Evolutionary conservation across 495 filamentous ascomycete species (phyloP).

Genomic region (Penicillium flavigenum): DNA sequence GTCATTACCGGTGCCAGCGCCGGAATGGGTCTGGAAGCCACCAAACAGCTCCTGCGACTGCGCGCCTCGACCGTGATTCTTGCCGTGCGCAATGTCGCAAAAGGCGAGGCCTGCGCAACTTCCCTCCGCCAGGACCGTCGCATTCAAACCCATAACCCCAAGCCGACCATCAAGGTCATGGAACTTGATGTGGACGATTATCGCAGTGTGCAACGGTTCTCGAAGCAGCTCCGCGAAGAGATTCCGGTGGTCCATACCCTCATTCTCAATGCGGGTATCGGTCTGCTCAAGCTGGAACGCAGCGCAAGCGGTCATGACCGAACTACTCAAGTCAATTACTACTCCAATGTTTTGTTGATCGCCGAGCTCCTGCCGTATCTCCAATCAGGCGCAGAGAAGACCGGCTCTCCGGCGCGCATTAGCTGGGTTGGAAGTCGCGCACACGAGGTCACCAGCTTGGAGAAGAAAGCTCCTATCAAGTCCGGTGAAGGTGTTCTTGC

Average conservation of each 20-base stretch:
- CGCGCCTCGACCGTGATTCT: slow-evolving; percentile 21
- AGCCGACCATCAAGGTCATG: slow-evolving; percentile 22
- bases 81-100: slow-evolving; percentile 25
- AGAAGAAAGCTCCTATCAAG: slow-evolving; percentile 13
- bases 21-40: background rate
- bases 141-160: slow-evolving; percentile 15
- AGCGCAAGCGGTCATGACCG: slow-evolving; percentile 33
- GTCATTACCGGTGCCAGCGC: background rate
- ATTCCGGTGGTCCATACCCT: slow-evolving; percentile 21
- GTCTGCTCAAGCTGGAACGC: slow-evolving; percentile 19
- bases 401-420: slow-evolving; percentile 24
- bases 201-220: slow-evolving; percentile 27
- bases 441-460: slow-evolving; percentile 17
- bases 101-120: slow-evolving; percentile 16
- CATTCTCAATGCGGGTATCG: slow-evolving; percentile 37
- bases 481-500: slow-evolving; percentile 22
- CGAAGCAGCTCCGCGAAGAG: slow-evolving; percentile 7
- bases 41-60: background rate
- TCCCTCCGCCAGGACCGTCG: background rate
- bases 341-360: slow-evolving; percentile 34
- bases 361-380: slow-evolving; percentile 35
- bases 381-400: slow-evolving; percentile 20
- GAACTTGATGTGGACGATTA: slow-evolving; percentile 27
- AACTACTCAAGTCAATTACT: slow-evolving; percentile 35
- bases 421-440: slow-evolving; percentile 36